phyloP scores from a whole-genome alignment of 2,329 filamentous ascomycete genomes.

The Penicillium sp. region DNA sequence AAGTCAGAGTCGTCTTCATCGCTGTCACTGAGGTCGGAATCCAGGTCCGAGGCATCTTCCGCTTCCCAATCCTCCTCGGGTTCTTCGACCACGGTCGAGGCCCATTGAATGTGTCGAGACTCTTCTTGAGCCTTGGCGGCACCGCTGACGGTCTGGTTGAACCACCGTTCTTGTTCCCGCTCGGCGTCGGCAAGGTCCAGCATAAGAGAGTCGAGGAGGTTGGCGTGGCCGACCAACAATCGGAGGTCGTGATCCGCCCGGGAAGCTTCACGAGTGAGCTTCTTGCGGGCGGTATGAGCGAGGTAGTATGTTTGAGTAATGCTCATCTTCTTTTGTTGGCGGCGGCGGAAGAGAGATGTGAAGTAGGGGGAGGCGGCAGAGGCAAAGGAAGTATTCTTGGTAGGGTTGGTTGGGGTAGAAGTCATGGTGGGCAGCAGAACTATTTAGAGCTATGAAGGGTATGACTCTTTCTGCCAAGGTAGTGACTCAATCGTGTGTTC shows the following conservation, averaged over 20 bases:
- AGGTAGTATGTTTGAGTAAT: conserved; percentile 98
- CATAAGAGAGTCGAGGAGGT: conserved; percentile 96
- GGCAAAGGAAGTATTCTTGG: conserved; percentile 27
- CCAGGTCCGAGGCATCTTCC: conserved; percentile 62
- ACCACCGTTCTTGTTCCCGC: conserved; percentile 94
- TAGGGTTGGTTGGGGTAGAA: conserved; percentile 10
- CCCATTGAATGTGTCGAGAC: conserved; percentile 79
- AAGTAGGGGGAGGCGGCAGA: conserved; percentile 39
- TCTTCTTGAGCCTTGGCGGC: conserved; percentile 58
- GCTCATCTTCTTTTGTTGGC: conserved; percentile 82
- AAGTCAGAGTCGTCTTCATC: conserved; percentile 51
- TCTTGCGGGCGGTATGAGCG: conserved; percentile 91
- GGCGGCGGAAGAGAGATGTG: conserved; percentile 38
- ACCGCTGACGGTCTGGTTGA: conserved; percentile 89
- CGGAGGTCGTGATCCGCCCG: conserved; percentile 91
- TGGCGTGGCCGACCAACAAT: conserved; percentile 94
- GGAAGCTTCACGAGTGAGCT: conserved; percentile 91
- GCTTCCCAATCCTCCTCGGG: conserved; percentile 68
- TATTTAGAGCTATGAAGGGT: conserved; percentile 23
- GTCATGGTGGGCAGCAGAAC: conserved; percentile 25
- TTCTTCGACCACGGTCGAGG: conserved; percentile 73
- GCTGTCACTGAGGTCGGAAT: conserved; percentile 51
- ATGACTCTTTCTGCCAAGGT: conserved; percentile 32
- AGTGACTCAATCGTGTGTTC: conserved; percentile 32
- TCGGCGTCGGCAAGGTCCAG: conserved; percentile 87